Percentiles rank a stretch among this genome's conserved stretches.
phyloP scores from a whole-genome alignment of 2,329 filamentous ascomycete genomes.

The Colletotrichum sp. region DNA sequence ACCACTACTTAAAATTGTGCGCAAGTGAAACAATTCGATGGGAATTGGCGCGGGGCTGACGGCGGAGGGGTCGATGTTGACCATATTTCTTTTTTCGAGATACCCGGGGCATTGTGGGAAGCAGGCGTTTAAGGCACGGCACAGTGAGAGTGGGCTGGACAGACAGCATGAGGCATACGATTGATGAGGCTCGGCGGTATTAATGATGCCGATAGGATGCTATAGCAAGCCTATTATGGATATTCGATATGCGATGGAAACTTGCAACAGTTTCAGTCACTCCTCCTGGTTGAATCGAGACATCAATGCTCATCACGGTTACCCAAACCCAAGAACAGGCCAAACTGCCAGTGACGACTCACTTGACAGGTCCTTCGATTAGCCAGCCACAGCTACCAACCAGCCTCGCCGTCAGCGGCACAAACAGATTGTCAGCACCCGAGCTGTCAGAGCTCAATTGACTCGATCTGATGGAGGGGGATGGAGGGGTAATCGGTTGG shows the following conservation, averaged over 20 bases:
- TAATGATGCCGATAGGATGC: background rate
- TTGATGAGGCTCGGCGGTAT: background rate
- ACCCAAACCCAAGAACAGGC: background rate
- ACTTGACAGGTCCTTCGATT: background rate
- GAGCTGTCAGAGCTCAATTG: background rate
- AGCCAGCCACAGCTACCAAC: background rate
- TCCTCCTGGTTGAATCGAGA: background rate
- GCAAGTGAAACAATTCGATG: conserved; percentile 34
- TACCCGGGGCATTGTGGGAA: background rate
- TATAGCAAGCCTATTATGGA: background rate
- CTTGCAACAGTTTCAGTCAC: background rate
- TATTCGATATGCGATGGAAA: background rate
- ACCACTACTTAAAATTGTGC: conserved; percentile 54
- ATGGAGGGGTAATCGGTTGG: background rate
- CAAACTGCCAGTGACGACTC: background rate
- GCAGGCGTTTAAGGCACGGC: background rate
- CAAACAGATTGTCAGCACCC: background rate
- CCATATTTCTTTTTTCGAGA: background rate
- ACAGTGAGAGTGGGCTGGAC: background rate
- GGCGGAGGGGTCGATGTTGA: background rate
- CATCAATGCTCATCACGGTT: background rate
- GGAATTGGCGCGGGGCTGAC: background rate
- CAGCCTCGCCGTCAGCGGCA: background rate
- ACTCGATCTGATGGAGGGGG: background rate
- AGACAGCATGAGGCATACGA: background rate